Conservation (phyloP, 331 rosid genomes). For the Quercus tomentella region DNA sequence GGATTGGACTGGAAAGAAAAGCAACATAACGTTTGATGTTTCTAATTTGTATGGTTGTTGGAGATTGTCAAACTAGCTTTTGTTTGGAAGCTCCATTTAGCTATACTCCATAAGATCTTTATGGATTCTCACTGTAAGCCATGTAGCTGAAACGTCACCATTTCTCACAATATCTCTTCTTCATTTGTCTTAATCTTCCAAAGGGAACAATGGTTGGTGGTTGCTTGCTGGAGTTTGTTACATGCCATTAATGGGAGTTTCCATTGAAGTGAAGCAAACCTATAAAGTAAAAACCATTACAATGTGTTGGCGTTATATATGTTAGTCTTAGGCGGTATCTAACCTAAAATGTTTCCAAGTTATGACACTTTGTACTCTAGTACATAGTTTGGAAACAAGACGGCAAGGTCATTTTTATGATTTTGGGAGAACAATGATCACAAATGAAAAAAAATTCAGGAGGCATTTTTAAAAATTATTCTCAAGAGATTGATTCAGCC, state of each 20-base stretch:
- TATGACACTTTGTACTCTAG: no score
- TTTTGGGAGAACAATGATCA: no score
- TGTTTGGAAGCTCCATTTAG: neutral
- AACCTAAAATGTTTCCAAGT: no score
- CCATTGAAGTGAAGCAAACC: no score
- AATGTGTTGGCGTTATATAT: no score
- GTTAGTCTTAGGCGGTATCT: neutral
- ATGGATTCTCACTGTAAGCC: neutral
- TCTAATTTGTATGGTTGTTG: neutral
- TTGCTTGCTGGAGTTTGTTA: neutral
- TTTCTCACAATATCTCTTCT: neutral
- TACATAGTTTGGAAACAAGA: no score
- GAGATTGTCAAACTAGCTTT: neutral
- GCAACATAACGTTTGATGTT: neutral
- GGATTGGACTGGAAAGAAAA: neutral
- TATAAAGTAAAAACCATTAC: no score
- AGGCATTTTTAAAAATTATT: no score
- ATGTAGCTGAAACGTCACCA: neutral
- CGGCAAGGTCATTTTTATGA: no score
- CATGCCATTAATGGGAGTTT: no score
- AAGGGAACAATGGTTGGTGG: neutral
- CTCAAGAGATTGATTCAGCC: no score
- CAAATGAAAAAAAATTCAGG: no score
- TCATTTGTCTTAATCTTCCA: neutral
- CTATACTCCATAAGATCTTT: neutral